Percentiles rank a stretch among this genome's conserved stretches.
Evolutionary conservation across 441 rosid genomes (phyloP).

Genomic region (Mallotus japonicus): DNA sequence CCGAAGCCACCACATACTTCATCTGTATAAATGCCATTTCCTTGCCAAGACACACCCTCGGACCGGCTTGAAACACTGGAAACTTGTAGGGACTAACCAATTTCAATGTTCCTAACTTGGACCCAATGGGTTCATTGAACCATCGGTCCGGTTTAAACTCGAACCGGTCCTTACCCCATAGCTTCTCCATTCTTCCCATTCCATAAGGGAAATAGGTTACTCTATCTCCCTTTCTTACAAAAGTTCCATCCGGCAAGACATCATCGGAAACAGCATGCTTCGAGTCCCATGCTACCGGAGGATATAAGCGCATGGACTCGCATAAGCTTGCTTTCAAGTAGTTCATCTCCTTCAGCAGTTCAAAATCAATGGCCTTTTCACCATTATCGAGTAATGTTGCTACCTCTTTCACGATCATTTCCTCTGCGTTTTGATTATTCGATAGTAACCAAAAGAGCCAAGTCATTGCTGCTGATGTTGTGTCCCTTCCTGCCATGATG

Average conservation of each 20-base stretch:
- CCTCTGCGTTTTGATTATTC: constrained; percentile 31
- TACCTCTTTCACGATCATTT: constrained; percentile 39
- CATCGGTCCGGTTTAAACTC: constrained; percentile 74
- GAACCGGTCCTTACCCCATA: constrained; percentile 65
- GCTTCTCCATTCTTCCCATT: constrained; percentile 80
- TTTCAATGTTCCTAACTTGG: constrained; percentile 28
- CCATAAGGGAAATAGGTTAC: constrained; percentile 80
- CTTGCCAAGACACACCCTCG: constrained; percentile 74
- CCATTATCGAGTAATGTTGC: constrained; percentile 22
- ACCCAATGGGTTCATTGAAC: constrained; percentile 37
- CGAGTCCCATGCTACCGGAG: constrained; percentile 88
- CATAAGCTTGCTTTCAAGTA: constrained; percentile 63
- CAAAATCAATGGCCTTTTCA: constrained; percentile 37
- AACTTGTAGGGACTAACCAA: constrained; percentile 51
- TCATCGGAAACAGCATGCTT: constrained; percentile 61
- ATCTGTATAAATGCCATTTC: constrained; percentile 81
- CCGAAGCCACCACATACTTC: constrained; percentile 62
- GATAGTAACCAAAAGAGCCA: constrained; percentile 87
- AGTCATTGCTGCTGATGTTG: constrained; percentile 78
- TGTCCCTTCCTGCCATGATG: constrained; percentile 83
- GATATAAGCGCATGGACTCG: constrained; percentile 82
- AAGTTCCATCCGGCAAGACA: constrained; percentile 66
- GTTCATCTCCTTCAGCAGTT: constrained; percentile 54
- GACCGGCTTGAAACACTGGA: constrained; percentile 85
- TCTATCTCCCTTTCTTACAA: constrained; percentile 58